Percentiles rank a stretch among this genome's conserved stretches.
Evolutionary conservation across 495 filamentous ascomycete genomes (phyloP).

Genomic region (Evansstolkia leycettana): DNA sequence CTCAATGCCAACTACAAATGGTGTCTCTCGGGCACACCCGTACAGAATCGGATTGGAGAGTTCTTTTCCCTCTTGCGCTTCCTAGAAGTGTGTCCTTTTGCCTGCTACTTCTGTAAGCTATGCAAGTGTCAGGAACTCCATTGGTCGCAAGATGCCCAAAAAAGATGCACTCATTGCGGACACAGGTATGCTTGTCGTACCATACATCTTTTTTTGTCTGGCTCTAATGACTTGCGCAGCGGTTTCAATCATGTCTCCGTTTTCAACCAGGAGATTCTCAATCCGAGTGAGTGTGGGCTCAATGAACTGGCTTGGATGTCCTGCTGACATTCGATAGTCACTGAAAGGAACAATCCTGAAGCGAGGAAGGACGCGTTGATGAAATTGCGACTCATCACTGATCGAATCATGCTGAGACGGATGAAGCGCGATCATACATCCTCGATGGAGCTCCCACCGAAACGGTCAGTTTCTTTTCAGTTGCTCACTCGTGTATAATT

Average conservation of each 20-base stretch:
- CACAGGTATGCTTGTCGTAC: slow-evolving; percentile 30
- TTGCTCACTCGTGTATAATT: not conserved
- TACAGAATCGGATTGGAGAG: slow-evolving; percentile 94
- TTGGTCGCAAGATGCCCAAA: slow-evolving; percentile 62
- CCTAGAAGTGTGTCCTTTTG: slow-evolving; percentile 74
- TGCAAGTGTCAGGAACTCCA: slow-evolving; percentile 72
- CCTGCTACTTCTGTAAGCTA: slow-evolving; percentile 81
- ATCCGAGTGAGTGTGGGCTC: slow-evolving; percentile 45
- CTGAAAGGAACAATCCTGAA: slow-evolving; percentile 33
- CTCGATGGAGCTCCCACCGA: slow-evolving; percentile 89
- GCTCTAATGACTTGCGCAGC: slow-evolving; percentile 9
- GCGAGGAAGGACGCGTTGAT: slow-evolving; percentile 53
- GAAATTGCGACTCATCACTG: slow-evolving; percentile 76
- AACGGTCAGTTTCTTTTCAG: slow-evolving; percentile 40
- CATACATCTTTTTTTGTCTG: too few species aligned
- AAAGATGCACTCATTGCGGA: slow-evolving; percentile 54
- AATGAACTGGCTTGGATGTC: not conserved
- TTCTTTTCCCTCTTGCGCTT: slow-evolving; percentile 93
- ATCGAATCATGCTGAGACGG: slow-evolving; percentile 86
- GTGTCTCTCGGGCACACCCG: slow-evolving; percentile 88
- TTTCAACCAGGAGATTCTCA: slow-evolving; percentile 91
- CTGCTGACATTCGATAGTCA: slow-evolving; percentile 22
- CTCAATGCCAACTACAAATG: slow-evolving; percentile 78
- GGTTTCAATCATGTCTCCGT: slow-evolving; percentile 83
- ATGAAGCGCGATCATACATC: slow-evolving; percentile 85